A percentile compares a stretch with the other conserved stretches of the same genome.
These are phyloP conservation scores for Schizochytrium sp. DNA, from an alignment of 108 stramenopile species.

Conservation along the genomic window DNA sequence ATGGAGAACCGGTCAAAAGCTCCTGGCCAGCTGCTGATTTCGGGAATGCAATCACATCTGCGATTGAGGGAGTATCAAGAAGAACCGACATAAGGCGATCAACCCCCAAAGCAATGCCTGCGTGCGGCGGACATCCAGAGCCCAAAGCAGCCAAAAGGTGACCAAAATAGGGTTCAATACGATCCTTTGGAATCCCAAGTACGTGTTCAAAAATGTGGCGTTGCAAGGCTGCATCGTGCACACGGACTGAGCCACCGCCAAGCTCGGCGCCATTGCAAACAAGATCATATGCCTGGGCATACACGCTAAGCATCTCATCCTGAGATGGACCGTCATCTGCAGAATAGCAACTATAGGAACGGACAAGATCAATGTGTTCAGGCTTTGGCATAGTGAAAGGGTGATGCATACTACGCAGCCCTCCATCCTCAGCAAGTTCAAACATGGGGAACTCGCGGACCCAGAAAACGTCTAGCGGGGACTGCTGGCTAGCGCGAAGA, in stretches of 20 bases:
- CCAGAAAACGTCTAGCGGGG: slow-evolving; percentile 45
- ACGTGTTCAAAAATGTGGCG: slow-evolving; percentile 13
- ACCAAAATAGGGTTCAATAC: slow-evolving; percentile 22
- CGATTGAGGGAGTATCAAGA: not conserved
- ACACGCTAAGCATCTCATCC: not conserved
- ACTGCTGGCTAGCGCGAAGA: not conserved
- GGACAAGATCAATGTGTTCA: not conserved
- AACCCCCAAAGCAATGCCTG: slow-evolving; percentile 62
- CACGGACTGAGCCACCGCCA: slow-evolving; percentile 55
- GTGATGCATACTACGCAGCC: slow-evolving; percentile 43
- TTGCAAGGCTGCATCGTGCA: slow-evolving; percentile 33
- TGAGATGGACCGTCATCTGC: not conserved
- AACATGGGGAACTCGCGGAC: slow-evolving; percentile 63
- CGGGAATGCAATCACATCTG: slow-evolving; percentile 64
- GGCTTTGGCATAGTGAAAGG: slow-evolving; percentile 61
- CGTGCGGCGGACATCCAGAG: slow-evolving; percentile 55
- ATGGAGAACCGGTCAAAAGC: slow-evolving; percentile 47
- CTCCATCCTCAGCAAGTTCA: not conserved
- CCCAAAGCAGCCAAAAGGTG: slow-evolving; percentile 60
- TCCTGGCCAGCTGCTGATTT: slow-evolving; percentile 61
- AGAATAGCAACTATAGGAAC: not conserved
- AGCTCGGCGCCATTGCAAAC: slow-evolving; percentile 62
- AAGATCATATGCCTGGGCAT: slow-evolving; percentile 58
- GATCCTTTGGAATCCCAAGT: slow-evolving; percentile 52
- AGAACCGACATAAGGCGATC: slow-evolving; percentile 44